Base-by-base conservation (phyloP, 139 green algal species). In the Zygnema circumcarinatum region DNA sequence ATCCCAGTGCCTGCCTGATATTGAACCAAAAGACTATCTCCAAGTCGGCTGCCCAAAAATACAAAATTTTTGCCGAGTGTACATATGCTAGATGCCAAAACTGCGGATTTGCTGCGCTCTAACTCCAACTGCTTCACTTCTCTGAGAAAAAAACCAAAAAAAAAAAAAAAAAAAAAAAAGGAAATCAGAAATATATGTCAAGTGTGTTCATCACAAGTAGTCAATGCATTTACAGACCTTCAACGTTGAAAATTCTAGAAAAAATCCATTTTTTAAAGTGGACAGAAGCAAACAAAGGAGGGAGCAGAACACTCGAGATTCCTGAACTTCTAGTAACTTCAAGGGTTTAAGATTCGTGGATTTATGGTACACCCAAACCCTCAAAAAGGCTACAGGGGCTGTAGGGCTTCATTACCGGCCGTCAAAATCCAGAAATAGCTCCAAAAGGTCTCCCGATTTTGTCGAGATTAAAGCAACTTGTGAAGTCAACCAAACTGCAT, bases 11-110 rank as follows among this genome's bases (percentile, higher is more conserved):
- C 69, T 39, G 11, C 35, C 35, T 39, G 35, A 83, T 91, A 94
- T 54, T 90, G 85, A 52, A 98, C 83, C 0, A 98, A 92, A 25
- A 98, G 87, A 0, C 95, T 97, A 87, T 98, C 94, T 0, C 94
- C 96, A 1, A 90, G 54, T 35, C 92, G 92, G 21, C 92, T 96
- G 31, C 94, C 96, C 35, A 98, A 81, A 90, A 98, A 98, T 0
- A 98, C 1, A 7, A 96, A 38, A 25, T 75, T 68, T 39, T 20
- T 40, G 35, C 74, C 72, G 53, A 94, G 68, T 36, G 42, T 81
- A 83, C 88, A 91, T 3, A 92, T 79, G 62, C 87, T 86, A 42
- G 90, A 90, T 0, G 91, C 33, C 20, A 90, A 88, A 29, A 96
- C 88, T 39, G 72, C 33, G 31, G 53, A 76, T 29, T 53, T 39